These are phyloP conservation scores for Neodidymelliopsis sp. DNA, from an alignment of 2,329 filamentous ascomycete species.

Conservation along the genomic window DNA sequence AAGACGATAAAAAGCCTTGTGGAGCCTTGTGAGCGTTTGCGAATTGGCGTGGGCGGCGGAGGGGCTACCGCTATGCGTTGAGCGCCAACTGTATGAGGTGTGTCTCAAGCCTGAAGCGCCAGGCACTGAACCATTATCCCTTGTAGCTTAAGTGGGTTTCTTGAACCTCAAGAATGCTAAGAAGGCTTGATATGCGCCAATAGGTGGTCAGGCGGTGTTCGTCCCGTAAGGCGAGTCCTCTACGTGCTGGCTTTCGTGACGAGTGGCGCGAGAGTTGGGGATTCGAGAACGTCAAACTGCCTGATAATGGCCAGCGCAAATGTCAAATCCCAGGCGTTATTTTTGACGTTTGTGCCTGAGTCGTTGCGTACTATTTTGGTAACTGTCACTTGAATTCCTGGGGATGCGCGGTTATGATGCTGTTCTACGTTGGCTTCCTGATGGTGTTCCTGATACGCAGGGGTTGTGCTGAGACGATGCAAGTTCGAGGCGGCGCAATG, in stretches of 20 bases:
- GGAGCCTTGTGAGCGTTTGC: conserved; percentile 25
- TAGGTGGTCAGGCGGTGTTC: conserved; percentile 30
- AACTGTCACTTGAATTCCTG: conserved; percentile 14
- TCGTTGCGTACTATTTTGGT: conserved; percentile 21
- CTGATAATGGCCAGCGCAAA: no score
- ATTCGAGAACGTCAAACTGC: no score
- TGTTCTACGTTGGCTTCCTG: conserved; percentile 17
- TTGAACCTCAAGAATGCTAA: conserved; percentile 28
- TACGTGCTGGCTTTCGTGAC: neutral
- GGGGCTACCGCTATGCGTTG: conserved; percentile 40
- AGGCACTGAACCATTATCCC: conserved; percentile 48
- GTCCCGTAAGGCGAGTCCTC: conserved; percentile 16
- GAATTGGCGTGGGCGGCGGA: conserved; percentile 27
- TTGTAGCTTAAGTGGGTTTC: conserved; percentile 26
- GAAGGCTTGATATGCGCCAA: conserved; percentile 32
- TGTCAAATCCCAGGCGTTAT: no score
- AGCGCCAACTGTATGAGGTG: conserved; percentile 46
- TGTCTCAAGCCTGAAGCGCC: conserved; percentile 51
- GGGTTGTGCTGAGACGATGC: conserved; percentile 44
- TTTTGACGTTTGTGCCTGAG: conserved; percentile 20
- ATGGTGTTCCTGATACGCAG: conserved; percentile 37
- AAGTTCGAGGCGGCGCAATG: conserved; percentile 37
- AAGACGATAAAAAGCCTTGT: conserved; percentile 24
- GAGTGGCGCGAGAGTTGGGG: conserved; percentile 1
- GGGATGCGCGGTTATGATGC: conserved; percentile 13